phyloP scores from a whole-genome alignment of 148 eudicot species.

The Salicornia ramosissima region DNA sequence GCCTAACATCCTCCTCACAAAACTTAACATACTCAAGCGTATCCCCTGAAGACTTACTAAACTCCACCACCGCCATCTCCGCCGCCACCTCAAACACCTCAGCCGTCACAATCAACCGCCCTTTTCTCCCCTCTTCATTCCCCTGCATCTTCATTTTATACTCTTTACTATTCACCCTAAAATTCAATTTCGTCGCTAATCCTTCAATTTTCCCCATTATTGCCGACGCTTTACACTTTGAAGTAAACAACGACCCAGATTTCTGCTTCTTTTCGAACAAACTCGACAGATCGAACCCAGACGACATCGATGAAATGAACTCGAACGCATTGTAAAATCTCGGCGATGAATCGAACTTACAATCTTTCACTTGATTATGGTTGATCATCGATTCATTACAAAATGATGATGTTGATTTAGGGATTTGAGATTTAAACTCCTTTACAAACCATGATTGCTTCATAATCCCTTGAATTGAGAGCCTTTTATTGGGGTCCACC shows the following conservation, averaged over 20 bases:
- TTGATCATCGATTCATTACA: neutral
- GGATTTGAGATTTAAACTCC: slow-evolving; percentile 29
- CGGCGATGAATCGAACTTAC: slow-evolving; percentile 41
- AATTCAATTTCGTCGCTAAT: slow-evolving; percentile 44
- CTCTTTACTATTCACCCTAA: slow-evolving; percentile 40
- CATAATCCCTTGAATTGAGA: slow-evolving; percentile 49
- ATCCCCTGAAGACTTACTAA: slow-evolving; percentile 75
- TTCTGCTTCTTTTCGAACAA: slow-evolving; percentile 46
- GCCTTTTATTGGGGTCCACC: slow-evolving; percentile 43
- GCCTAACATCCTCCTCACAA: slow-evolving; percentile 72
- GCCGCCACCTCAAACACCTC: slow-evolving; percentile 91
- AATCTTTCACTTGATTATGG: slow-evolving; percentile 17
- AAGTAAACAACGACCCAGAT: slow-evolving; percentile 55
- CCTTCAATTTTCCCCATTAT: slow-evolving; percentile 43
- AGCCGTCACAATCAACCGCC: slow-evolving; percentile 53
- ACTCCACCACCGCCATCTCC: slow-evolving; percentile 76
- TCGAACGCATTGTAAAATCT: slow-evolving; percentile 74
- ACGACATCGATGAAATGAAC: slow-evolving; percentile 82
- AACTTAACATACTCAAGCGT: slow-evolving; percentile 77
- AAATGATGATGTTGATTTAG: slow-evolving; percentile 15
- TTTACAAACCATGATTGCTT: slow-evolving; percentile 52
- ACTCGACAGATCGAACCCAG: slow-evolving; percentile 75
- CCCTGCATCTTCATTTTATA: slow-evolving; percentile 57
- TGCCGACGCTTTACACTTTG: slow-evolving; percentile 45
- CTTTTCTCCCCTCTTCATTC: slow-evolving; percentile 57